Evolutionary conservation across 768 basidiomycete species (phyloP), one percentile per base, ranked within the genome.

Genomic region (Boletus tomentosulus): DNA sequence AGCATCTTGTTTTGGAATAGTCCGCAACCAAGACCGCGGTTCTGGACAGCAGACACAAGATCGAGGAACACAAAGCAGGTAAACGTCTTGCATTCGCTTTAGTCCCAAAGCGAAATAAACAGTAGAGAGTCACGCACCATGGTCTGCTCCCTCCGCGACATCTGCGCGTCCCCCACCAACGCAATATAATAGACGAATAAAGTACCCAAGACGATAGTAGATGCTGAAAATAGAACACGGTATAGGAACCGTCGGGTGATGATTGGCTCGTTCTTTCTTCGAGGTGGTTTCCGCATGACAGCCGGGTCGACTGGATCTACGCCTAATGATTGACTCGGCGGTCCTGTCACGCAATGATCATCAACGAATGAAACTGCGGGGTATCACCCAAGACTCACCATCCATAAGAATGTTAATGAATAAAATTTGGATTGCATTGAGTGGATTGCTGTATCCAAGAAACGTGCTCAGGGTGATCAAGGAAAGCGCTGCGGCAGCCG

Each of bases 381-480:
- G 19, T 4, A 47, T 48, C 55, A 25, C 22, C 2, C 6, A 33
- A 37, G 16, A 70, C 79, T 33, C 53, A 87, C 93, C 94, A 59
- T 98, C 96, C 95, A 98, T 98, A 46, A 98, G 81, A 66, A 98
- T 97, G 73, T 98, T 98, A 65, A 98, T 98, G 68, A 97, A 98
- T n/a, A 98, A 74, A 63, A 98, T 98, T 70, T 98, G 94, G 94
- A 98, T 98, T 4, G 95, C 87, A 64, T 98, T 98, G 57, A 98
- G 78, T 3, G 95, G 95, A 64, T 96, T 98, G 62, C 84, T 86
- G 33, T 97, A 77, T 13, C 88, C 85, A 62, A 98, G 83, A 68
- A 94, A 78, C 22, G 95, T 98, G 68, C 90, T 92, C 52, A 98
- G 76, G 2, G 95, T 95, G 73, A 98, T 98, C 60, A 98, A 77